Conservation (phyloP, 2,329 filamentous ascomycete species). For the Stagonosporopsis tanaceti region DNA sequence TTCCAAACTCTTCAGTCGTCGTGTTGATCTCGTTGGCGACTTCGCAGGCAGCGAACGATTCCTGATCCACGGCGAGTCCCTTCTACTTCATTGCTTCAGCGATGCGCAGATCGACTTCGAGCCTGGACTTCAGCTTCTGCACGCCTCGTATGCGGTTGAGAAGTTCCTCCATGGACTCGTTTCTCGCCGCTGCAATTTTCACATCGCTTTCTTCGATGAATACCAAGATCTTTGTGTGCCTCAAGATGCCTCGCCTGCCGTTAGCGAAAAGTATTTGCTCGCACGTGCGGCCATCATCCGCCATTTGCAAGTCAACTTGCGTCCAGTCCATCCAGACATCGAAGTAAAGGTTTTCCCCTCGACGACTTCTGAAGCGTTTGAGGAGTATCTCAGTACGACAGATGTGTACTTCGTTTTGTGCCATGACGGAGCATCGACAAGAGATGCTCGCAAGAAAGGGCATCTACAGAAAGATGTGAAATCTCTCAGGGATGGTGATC, state of each 20-base stretch:
- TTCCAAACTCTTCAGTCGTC: conserved; percentile 46
- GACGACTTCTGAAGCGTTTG: conserved; percentile 60
- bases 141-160: conserved; percentile 75
- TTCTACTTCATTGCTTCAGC: conserved; percentile 71
- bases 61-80: conserved; percentile 74
- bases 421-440: conserved; percentile 65
- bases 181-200: conserved; percentile 72
- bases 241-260: conserved; percentile 38
- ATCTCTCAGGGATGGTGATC: conserved; percentile 30
- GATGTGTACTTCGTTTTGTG: conserved; percentile 73
- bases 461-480: conserved; percentile 29
- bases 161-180: conserved; percentile 67
- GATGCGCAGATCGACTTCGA: conserved; percentile 70
- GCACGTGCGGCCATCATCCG: conserved; percentile 69
- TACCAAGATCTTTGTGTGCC: conserved; percentile 66
- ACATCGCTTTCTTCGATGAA: conserved; percentile 72
- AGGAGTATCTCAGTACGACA: conserved; percentile 61
- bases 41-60: conserved; percentile 79
- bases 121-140: conserved; percentile 73
- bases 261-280: conserved; percentile 65
- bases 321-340: conserved; percentile 50
- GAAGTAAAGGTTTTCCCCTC: conserved; percentile 59
- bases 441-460: conserved; percentile 30
- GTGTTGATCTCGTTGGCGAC: conserved; percentile 69
- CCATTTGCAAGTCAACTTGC: conserved; percentile 64